Evolutionary conservation across 2,329 filamentous ascomycete species (phyloP), one percentile per base, ranked within the genome.

Genomic region (Botrytis cinerea): DNA sequence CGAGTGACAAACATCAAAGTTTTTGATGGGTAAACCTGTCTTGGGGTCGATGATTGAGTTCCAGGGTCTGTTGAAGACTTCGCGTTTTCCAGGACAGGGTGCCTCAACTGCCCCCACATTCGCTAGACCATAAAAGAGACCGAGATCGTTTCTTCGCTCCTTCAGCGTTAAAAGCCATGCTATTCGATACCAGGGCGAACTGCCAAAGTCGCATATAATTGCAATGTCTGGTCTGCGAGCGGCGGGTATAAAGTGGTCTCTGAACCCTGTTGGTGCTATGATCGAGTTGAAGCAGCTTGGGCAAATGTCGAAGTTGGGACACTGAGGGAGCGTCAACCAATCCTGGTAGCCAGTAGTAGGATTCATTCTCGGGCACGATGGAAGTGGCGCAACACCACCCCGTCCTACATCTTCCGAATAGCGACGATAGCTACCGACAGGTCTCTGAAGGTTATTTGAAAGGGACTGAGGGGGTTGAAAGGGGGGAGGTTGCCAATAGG

Each of bases 141-240:
- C 87, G 59, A 96, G 83, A 76, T 93, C 90, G 4, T 87, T 85
- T 28, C 88, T 85, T 20, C 89, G 83, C 76, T 93, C 89, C 81
- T 94, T 94, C 70, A 92, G 84, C 2, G 91, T 95, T 75, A 97
- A 86, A 4, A 95, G 86, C 89, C 92, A 97, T 0, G 94, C 94
- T 57, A 97, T 89, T 43, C 93, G 90, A 78, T 93, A 91, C 93
- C 94, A 98, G 0, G 91, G 89, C 0, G 86, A 87, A 20, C 89
- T 87, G 45, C 93, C 93, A 82, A 98, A 93, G 76, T 94, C 91
- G 83, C 95, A 98, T 63, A 87, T 85, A 12, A 93, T 86, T 63
- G 88, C 85, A 59, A 86, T 84, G 22, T 88, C 86, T 4, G 86
- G 84, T 25, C 90, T 88, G 43, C 86, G 84, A 45, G 89, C 86